Evolutionary conservation across 2,329 filamentous ascomycete genomes (phyloP), one percentile per base, ranked within the genome.

Genomic region (Sporothrix globosa): DNA sequence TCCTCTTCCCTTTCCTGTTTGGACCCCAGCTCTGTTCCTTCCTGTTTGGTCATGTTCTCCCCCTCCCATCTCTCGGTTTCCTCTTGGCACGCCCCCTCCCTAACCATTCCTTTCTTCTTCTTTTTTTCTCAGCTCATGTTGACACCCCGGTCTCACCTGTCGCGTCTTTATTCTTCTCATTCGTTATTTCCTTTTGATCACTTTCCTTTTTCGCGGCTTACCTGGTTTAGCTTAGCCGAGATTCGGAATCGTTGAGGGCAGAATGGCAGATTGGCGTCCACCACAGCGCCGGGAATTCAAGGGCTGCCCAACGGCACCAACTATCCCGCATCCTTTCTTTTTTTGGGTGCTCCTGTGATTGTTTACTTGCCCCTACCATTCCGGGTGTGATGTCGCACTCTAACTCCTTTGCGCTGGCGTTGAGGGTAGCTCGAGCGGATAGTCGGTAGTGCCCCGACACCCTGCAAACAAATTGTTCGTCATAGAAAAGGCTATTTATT

Each of bases 201-300:
- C n/a, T 44, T 24, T 61, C 21, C 9, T 44, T 61, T 34, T 34
- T 69, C 19, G 53, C 53, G 61, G 61, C 61, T 67, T 70, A 44
- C 63, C 69, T 52, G 10, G 27, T 70, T 67, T 63, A 67, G 69
- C 69, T 67, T 70, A 67, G 69, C 69, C 69, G 69, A 70, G 61
- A 67, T 44, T 67, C 69, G 61, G 61, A 67, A 67, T 61, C 60
- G 24, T 53, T 24, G 67, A 11, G 52, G 44, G 17, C 13, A 41
- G 30, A 61, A 46, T 34, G 67, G 24, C n/a, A 41, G 30, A 61
- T 54, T 34, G 67, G 67, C 54, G 54, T 27, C 54, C 60, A 21
- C 48, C 56, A 48, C 63, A 70, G 69, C 65, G 65, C 63, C 69
- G 69, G 69, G 63, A 68, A 60, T 46, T 48, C 19, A 34, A 66